Conservation (phyloP, 371 early-diverging fungal species). For the Rhizomucor pusillus region DNA sequence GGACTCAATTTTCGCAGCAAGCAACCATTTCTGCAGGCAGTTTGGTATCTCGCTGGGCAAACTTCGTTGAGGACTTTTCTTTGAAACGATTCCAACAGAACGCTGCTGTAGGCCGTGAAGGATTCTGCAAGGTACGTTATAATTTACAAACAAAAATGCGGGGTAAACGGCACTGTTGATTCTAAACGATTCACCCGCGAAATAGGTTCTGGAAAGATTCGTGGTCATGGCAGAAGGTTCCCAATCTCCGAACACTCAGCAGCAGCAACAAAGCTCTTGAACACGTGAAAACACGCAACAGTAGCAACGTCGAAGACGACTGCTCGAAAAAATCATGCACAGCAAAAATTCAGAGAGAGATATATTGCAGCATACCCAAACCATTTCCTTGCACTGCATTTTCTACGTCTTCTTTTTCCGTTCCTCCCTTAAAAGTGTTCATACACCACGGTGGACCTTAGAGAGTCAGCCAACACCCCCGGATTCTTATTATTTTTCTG, state of each 20-base stretch:
- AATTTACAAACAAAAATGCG: background rate
- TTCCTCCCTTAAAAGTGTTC: background rate
- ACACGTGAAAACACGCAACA: background rate
- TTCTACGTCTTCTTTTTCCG: too few relatives aligned
- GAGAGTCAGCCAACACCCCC: too few relatives aligned
- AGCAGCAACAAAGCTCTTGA: background rate
- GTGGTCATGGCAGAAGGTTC: slow-evolving; percentile 41
- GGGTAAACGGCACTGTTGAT: background rate
- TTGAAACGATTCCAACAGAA: slow-evolving; percentile 86
- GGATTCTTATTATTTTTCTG: background rate
- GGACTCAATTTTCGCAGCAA: slow-evolving; percentile 77
- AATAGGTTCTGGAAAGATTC: slow-evolving; percentile 49
- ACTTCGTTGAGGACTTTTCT: slow-evolving; percentile 85
- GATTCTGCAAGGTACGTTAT: slow-evolving; percentile 64
- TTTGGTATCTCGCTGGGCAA: slow-evolving; percentile 70
- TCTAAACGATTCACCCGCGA: background rate
- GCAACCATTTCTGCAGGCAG: slow-evolving; percentile 81
- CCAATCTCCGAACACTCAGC: slow-evolving; percentile 3
- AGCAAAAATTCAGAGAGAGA: too few relatives aligned
- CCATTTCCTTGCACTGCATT: too few relatives aligned
- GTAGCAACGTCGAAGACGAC: background rate
- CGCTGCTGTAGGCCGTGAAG: slow-evolving; percentile 74
- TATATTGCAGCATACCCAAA: too few relatives aligned
- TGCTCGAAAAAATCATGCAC: background rate
- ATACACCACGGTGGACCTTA: background rate